These are phyloP conservation scores for Ottelia alismoides DNA, from an alignment of 106 monocot genomes.

Conservation along the genomic window DNA sequence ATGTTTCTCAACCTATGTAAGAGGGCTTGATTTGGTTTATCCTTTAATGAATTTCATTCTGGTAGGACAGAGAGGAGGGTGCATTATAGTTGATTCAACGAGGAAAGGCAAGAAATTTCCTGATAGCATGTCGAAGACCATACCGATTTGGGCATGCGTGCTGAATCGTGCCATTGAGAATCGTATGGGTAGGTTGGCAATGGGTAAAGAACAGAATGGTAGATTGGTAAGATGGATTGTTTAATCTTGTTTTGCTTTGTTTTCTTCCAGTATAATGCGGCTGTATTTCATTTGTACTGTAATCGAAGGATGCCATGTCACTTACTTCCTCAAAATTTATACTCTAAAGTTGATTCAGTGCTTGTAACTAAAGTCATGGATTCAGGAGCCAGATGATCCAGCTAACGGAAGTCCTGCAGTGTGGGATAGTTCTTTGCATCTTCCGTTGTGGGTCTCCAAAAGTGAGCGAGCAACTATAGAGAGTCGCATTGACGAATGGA, in stretches of 20 bases:
- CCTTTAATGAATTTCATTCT: too few relatives aligned
- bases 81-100: slow-evolving; percentile 87
- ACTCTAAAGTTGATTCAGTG: too few relatives aligned
- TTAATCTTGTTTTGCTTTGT: too few relatives aligned
- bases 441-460: slow-evolving; percentile 73
- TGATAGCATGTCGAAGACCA: slow-evolving; percentile 98
- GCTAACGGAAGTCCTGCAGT: too few relatives aligned
- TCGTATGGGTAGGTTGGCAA: slow-evolving; percentile 8
- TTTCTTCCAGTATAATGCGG: too few relatives aligned
- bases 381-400: too few relatives aligned
- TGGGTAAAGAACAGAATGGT: slow-evolving; percentile 3
- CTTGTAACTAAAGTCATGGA: too few relatives aligned
- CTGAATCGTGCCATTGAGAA: slow-evolving; percentile 67
- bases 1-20: too few relatives aligned
- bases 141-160: slow-evolving; percentile 91
- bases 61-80: slow-evolving; percentile 91
- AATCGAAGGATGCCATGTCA: too few relatives aligned
- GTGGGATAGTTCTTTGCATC: slow-evolving; percentile 84
- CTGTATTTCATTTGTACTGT: too few relatives aligned
- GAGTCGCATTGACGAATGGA: slow-evolving; percentile 57
- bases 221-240: slow-evolving; percentile 18
- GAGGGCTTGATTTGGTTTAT: too few relatives aligned
- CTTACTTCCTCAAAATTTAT: too few relatives aligned
- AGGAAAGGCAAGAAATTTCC: slow-evolving; percentile 90
- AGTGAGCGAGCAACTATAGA: slow-evolving; percentile 63